Evolutionary conservation across 306 rosid species (phyloP).

Genomic region (Ziziphus jujuba): DNA sequence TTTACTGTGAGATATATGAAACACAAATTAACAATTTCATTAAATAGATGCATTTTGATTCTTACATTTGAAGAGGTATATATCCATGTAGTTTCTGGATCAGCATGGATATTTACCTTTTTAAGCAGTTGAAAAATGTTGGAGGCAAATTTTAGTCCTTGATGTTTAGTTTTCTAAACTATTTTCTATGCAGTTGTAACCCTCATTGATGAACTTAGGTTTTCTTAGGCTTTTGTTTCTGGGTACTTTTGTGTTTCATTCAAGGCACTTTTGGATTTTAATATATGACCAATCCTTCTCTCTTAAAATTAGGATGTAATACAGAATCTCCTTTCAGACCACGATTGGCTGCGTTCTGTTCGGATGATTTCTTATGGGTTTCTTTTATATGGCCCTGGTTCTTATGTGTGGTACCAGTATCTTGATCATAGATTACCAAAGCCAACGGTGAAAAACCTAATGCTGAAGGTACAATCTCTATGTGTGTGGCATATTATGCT

Average conservation of each 20-base stretch:
- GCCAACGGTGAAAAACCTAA: constrained; percentile 57
- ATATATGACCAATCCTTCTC: constrained; percentile 24
- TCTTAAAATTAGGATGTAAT: constrained; percentile 42
- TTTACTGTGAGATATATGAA: too few species aligned
- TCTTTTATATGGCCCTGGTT: constrained; percentile 90
- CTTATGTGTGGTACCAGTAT: constrained; percentile 87
- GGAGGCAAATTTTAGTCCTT: background rate
- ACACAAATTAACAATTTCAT: too few species aligned
- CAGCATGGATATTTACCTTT: background rate
- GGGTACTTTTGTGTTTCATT: constrained; percentile 1
- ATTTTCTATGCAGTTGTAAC: background rate
- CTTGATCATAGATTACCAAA: constrained; percentile 66
- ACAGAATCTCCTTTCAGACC: constrained; percentile 52
- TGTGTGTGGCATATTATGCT: background rate
- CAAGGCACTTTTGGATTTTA: constrained; percentile 10
- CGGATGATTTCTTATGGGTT: constrained; percentile 93
- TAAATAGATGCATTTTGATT: too few species aligned
- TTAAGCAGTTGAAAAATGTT: background rate
- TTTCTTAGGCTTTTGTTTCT: constrained; percentile 9
- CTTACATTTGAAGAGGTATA: background rate
- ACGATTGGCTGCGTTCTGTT: constrained; percentile 87
- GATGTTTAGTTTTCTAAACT: background rate
- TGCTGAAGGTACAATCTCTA: constrained; percentile 60
- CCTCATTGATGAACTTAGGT: constrained; percentile 5
- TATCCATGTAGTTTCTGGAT: background rate